A percentile compares a stretch with the other conserved stretches of the same genome.
Evolutionary conservation across 192 early-diverging fungal species (phyloP).

Genomic region (Umbelopsis isabellina): DNA sequence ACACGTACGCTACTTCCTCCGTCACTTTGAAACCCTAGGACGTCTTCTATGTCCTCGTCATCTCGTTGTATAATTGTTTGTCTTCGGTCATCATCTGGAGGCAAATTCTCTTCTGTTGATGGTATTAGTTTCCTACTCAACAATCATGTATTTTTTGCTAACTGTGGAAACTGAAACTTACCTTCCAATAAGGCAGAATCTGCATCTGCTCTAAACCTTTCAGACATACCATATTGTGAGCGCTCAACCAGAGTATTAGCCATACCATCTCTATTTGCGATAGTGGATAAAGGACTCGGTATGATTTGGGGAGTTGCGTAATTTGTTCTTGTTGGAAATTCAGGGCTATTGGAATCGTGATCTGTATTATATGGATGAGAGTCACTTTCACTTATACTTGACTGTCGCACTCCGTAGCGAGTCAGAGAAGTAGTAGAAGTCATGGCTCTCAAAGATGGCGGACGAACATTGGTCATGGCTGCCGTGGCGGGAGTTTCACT

Average conservation of each 20-base stretch:
- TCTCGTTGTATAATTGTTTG: constrained; percentile 15
- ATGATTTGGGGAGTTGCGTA: not conserved
- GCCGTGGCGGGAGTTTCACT: not conserved
- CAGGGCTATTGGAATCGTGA: not conserved
- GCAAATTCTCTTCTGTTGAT: not conserved
- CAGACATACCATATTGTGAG: constrained; percentile 4
- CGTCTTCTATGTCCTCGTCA: not conserved
- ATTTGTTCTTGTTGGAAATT: not conserved
- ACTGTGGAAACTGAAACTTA: not conserved
- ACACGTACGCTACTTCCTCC: not conserved
- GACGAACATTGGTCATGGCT: constrained; percentile 4
- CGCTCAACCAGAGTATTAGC: constrained; percentile 9
- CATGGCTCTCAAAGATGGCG: not conserved
- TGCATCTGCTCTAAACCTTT: not conserved
- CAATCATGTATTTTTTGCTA: too few relatives aligned
- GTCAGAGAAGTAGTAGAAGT: not conserved
- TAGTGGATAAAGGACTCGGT: not conserved
- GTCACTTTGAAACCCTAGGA: not conserved
- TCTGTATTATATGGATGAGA: not conserved
- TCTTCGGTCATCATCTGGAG: not conserved
- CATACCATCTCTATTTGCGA: not conserved
- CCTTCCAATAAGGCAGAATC: not conserved
- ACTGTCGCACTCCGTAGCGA: not conserved
- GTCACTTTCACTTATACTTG: not conserved
- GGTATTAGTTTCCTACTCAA: too few relatives aligned